phyloP scores from a whole-genome alignment of 345 rosid species.

The Syzygium grande region DNA sequence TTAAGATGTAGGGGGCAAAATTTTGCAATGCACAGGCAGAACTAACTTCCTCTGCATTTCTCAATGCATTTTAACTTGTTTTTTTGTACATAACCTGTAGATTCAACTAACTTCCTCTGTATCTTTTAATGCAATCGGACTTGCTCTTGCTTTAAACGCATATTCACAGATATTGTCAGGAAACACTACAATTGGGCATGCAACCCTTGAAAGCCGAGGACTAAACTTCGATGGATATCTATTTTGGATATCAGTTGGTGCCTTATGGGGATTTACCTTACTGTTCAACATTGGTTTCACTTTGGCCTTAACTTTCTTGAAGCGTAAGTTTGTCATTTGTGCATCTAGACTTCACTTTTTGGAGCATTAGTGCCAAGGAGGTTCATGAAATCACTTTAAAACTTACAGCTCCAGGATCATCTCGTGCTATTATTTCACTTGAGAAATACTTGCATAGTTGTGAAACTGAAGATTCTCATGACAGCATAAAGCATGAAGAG shows the following conservation, averaged over 20 bases:
- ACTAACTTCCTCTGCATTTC: background rate
- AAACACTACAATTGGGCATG: slow-evolving; percentile 43
- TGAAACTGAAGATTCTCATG: slow-evolving; percentile 25
- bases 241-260: slow-evolving; percentile 64
- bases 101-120: background rate
- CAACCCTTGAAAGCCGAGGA: slow-evolving; percentile 53
- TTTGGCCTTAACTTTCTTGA: slow-evolving; percentile 56
- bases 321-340: slow-evolving; percentile 31
- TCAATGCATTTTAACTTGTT: background rate
- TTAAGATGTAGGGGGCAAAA: background rate
- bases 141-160: background rate
- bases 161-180: slow-evolving; percentile 20
- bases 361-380: background rate
- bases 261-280: slow-evolving; percentile 44
- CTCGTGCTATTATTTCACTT: slow-evolving; percentile 56
- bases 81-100: background rate
- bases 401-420: slow-evolving; percentile 56
- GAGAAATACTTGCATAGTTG: slow-evolving; percentile 42
- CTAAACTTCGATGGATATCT: slow-evolving; percentile 38
- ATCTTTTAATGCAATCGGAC: background rate
- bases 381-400: background rate
- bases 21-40: background rate
- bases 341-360: background rate
- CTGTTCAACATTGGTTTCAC: slow-evolving; percentile 53
- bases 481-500: background rate